Conservation (phyloP, 2,329 filamentous ascomycete genomes). For the Scorias spongiosa region DNA sequence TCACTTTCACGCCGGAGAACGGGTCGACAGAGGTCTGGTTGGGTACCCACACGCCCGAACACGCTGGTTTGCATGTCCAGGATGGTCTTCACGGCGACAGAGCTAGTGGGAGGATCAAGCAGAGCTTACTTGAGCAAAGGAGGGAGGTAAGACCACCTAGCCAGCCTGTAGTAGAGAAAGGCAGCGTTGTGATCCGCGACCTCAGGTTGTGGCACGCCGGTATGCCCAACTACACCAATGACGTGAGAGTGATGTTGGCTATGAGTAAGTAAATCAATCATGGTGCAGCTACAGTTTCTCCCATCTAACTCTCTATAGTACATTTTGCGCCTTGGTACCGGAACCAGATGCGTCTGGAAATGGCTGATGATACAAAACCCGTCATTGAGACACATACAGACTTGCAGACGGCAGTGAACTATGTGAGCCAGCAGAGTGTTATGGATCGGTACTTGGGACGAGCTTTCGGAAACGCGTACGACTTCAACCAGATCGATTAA, state of each 20-base stretch:
- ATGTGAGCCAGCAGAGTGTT: conserved; percentile 28
- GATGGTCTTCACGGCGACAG: conserved; percentile 38
- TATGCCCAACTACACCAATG: conserved; percentile 40
- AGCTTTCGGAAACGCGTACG: conserved; percentile 46
- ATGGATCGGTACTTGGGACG: conserved; percentile 37
- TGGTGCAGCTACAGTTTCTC: conserved; percentile 22
- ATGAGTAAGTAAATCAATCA: conserved; percentile 30
- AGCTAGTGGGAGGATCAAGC: conserved; percentile 37
- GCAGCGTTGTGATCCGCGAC: conserved; percentile 43
- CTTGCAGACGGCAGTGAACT: conserved; percentile 38
- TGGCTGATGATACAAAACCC: conserved; percentile 35
- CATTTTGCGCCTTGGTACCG: conserved; percentile 40
- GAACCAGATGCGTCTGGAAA: conserved; percentile 42
- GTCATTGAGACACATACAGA: conserved; percentile 27
- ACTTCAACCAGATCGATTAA: conserved; percentile 36
- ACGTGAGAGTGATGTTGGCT: conserved; percentile 15
- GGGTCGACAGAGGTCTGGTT: conserved; percentile 46
- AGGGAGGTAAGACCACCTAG: conserved; percentile 26
- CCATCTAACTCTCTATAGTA: conserved; percentile 13
- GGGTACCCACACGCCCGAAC: conserved; percentile 31
- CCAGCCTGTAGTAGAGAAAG: conserved; percentile 39
- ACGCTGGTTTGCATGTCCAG: conserved; percentile 24
- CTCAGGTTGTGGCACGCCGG: conserved; percentile 49
- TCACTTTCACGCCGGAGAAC: conserved; percentile 37
- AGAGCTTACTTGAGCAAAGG: conserved; percentile 26